A percentile compares a stretch with the other conserved stretches of the same genome.
These are phyloP conservation scores for Exophiala bonariae DNA, from an alignment of 2,329 filamentous ascomycete genomes.

Conservation along the genomic window DNA sequence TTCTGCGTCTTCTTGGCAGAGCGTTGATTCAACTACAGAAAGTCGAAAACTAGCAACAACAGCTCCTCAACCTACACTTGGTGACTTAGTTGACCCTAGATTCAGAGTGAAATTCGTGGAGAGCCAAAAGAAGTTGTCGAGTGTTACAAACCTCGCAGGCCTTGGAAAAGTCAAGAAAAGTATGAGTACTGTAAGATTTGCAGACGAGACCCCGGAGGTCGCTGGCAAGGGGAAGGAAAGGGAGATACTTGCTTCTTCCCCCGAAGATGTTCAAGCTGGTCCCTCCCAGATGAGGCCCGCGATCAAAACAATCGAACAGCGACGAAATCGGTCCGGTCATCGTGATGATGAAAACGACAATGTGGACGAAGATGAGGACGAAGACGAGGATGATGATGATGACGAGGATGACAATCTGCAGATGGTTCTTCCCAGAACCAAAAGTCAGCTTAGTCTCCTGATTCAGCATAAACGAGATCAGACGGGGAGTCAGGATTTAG, in stretches of 20 bases:
- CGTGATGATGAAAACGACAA: slow-evolving; percentile 9
- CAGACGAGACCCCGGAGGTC: slow-evolving; percentile 19
- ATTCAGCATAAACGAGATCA: slow-evolving; percentile 26
- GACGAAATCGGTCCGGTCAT: slow-evolving; percentile 16
- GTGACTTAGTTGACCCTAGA: slow-evolving; percentile 36
- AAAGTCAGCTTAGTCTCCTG: slow-evolving; percentile 30
- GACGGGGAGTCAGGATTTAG: slow-evolving; percentile 20
- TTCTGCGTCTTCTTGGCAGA: slow-evolving; percentile 28
- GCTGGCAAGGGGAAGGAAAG: slow-evolving; percentile 20
- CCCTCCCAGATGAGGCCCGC: slow-evolving; percentile 2
- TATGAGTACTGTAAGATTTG: slow-evolving; percentile 26
- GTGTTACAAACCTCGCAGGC: slow-evolving; percentile 21
- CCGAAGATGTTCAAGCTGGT: slow-evolving; percentile 8
- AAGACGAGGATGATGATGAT: too few relatives aligned
- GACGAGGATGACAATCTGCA: slow-evolving; percentile 7
- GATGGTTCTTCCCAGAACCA: slow-evolving; percentile 20
- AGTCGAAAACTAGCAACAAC: slow-evolving; percentile 2
- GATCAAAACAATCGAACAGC: too few relatives aligned
- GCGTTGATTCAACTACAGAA: slow-evolving; percentile 19
- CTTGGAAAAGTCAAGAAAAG: slow-evolving; percentile 22
- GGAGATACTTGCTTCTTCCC: slow-evolving; percentile 8
- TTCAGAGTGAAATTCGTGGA: slow-evolving; percentile 41
- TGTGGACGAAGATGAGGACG: too few relatives aligned
- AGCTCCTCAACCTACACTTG: slow-evolving; percentile 18
- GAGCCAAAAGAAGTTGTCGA: slow-evolving; percentile 23